Conservation (phyloP, 805 yeast genomes). For the Cyberlindnera mississippiensis region DNA sequence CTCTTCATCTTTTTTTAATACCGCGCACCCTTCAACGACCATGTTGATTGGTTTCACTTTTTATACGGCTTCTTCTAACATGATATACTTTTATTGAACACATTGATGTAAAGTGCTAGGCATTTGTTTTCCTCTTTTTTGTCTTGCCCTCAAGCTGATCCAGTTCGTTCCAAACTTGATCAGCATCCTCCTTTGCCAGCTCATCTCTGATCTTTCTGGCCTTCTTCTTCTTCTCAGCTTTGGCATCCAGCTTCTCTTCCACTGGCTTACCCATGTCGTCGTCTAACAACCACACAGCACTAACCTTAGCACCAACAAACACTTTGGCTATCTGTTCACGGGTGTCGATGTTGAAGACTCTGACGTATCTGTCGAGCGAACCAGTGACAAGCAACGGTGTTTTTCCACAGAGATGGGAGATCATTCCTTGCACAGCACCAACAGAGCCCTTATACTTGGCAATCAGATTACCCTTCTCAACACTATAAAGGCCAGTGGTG, state of each 20-base stretch:
- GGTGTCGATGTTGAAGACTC: constrained; percentile 63
- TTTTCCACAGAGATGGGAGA: constrained; percentile 24
- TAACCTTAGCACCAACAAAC: constrained; percentile 69
- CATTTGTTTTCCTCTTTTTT: constrained; percentile 19
- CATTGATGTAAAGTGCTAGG: too few species aligned
- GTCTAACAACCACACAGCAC: constrained; percentile 47
- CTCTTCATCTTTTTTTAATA: too few species aligned
- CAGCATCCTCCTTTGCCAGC: constrained; percentile 30
- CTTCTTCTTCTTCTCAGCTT: constrained; percentile 28
- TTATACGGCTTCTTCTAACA: neutral
- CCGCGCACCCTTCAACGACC: too few species aligned
- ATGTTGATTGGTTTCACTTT: too few species aligned
- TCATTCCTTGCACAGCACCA: constrained; percentile 52
- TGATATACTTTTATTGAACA: too few species aligned
- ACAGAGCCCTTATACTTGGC: constrained; percentile 78
- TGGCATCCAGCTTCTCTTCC: constrained; percentile 26
- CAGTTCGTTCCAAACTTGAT: constrained; percentile 36
- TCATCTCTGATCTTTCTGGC: constrained; percentile 37
- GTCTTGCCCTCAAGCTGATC: constrained; percentile 18
- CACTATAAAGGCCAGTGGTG: constrained; percentile 54
- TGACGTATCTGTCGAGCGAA: constrained; percentile 81
- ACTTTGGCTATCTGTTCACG: constrained; percentile 64
- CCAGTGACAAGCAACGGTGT: constrained; percentile 61
- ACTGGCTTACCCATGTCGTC: constrained; percentile 33
- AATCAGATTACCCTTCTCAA: constrained; percentile 46